phyloP scores from a whole-genome alignment of 2,329 filamentous ascomycete genomes.

The Pestalotiopsis sp. region DNA sequence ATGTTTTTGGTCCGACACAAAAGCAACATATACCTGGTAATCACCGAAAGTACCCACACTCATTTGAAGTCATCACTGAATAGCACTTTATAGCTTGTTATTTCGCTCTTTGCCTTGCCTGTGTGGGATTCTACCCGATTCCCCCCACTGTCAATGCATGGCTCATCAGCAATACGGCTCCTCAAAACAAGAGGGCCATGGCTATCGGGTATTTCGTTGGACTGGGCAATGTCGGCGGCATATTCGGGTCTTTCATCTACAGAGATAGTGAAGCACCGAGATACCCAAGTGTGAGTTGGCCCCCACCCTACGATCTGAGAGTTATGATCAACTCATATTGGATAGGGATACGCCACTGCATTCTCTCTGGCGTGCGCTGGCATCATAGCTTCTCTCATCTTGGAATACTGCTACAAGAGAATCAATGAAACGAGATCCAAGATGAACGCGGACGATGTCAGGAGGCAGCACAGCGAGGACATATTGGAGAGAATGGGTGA shows the following conservation, averaged over 20 bases:
- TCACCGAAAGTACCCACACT: not conserved
- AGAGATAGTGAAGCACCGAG: slow-evolving; percentile 6
- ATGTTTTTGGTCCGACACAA: slow-evolving; percentile 1
- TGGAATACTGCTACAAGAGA: not conserved
- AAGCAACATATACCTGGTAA: slow-evolving; percentile 7
- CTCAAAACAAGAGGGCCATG: slow-evolving; percentile 5
- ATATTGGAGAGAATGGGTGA: not conserved
- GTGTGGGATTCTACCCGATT: slow-evolving; percentile 8
- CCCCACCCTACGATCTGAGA: not conserved
- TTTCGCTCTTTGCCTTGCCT: slow-evolving; percentile 8
- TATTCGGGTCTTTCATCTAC: slow-evolving; percentile 5
- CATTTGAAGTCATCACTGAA: not conserved
- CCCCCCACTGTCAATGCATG: slow-evolving; percentile 3
- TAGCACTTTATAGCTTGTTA: not conserved
- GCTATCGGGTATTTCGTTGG: not conserved
- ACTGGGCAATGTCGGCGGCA: not conserved
- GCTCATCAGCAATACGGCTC: slow-evolving; percentile 2
- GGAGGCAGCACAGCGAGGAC: not conserved
- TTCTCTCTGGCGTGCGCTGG: slow-evolving; percentile 3
- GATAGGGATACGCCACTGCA: not conserved
- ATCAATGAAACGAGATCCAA: not conserved
- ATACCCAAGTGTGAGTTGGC: slow-evolving; percentile 1
- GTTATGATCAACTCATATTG: not conserved
- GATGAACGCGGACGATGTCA: not conserved
- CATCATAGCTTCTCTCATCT: not conserved